phyloP scores from a whole-genome alignment of 176 grass and related monocot species.

The Eremochloa ophiuroides region DNA sequence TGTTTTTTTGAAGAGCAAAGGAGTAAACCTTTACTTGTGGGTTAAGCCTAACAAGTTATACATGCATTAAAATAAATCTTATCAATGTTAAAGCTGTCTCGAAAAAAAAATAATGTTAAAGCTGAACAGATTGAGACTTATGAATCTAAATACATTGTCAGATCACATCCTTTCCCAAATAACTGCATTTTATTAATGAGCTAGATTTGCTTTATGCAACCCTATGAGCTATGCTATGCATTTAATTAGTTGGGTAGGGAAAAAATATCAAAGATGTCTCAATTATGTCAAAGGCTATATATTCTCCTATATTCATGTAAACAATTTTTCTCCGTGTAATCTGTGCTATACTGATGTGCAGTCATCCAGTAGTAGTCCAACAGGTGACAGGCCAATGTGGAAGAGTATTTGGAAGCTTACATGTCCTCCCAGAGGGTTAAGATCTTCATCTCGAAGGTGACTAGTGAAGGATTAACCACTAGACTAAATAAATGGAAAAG shows the following conservation, averaged over 20 bases:
- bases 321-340: background rate
- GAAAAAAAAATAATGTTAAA: background rate
- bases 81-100: background rate
- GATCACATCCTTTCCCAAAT: background rate
- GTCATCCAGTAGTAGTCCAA: background rate
- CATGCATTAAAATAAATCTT: background rate
- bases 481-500: background rate
- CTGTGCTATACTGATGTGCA: background rate
- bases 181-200: slow-evolving; percentile 3
- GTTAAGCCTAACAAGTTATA: slow-evolving; percentile 11
- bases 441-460: background rate
- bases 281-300: slow-evolving; percentile 11
- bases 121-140: slow-evolving; percentile 8
- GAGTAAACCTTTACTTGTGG: background rate
- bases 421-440: background rate
- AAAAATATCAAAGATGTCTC: background rate
- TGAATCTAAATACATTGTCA: slow-evolving; percentile 7
- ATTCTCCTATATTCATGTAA: slow-evolving; percentile 4
- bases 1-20: slow-evolving; percentile 5
- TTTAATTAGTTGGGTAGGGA: background rate
- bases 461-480: background rate
- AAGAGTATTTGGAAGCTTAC: background rate
- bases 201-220: slow-evolving; percentile 20
- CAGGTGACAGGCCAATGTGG: background rate
- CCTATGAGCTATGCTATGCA: background rate